Base-by-base conservation (phyloP, 2,329 filamentous ascomycete genomes). In the Fusarium nodosum region DNA sequence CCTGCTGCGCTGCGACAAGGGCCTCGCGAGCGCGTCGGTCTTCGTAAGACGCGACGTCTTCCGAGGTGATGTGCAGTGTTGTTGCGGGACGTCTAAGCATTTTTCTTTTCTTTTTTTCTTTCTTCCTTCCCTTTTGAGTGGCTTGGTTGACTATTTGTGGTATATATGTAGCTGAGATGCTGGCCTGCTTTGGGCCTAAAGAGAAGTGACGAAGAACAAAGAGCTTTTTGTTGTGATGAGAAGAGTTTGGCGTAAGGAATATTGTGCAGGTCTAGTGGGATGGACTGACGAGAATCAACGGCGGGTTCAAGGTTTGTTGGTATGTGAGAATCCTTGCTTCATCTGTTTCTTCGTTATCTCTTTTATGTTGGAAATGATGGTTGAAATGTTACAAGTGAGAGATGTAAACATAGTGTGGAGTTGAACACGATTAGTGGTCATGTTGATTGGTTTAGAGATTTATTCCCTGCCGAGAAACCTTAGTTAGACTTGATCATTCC, bases 51-150 rank as follows among this genome's bases (percentile, higher is more conserved):
- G 90, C 88, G 39, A 93, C 84, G 77, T 93, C 91, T 75, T 92
- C 89, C 48, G 88, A 83, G 4, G 90, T 93, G 68, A 93, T 86
- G 56, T 85, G 83, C 66, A 93, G 87, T 16, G 87, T 86, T 47
- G 91, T 93, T 13, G 91, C 86, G 18, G 88, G 86, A 46, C 91
- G 87, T 72, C 89, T 88, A 71, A 91, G 88, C 89, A 91, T 90
- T 10, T 62, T 61, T 13, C 2, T 3, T 22, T 15, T 24, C 2
- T 38, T 5, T 38, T 38, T 38, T 11, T 38, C 20, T 39, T 34
- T 34, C 2, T 34, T 33, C 6, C 31, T 6, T 33, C 6, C 31
- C 2, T 13, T 33, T 15, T 15, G 9, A 9, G 7, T 18, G 9
- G 16, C 4, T 16, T 33, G 12, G 9, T 33, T 13, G 31, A 15